These are phyloP conservation scores for Fusarium xyrophilum DNA, from an alignment of 2,329 filamentous ascomycete species.

Conservation along the genomic window DNA sequence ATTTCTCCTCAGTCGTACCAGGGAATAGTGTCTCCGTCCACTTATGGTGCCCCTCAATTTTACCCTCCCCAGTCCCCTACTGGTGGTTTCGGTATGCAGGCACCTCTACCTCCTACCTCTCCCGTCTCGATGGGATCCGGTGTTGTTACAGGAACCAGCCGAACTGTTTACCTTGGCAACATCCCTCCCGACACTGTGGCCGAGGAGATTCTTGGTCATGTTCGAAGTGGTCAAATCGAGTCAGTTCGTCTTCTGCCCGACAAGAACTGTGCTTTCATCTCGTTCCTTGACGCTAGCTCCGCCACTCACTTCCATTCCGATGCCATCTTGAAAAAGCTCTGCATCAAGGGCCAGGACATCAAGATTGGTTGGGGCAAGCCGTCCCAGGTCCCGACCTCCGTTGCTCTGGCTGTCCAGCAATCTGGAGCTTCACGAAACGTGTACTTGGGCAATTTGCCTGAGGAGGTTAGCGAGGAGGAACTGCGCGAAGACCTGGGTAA, in stretches of 20 bases:
- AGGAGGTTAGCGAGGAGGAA: slow-evolving; percentile 90
- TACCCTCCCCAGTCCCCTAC: slow-evolving; percentile 90
- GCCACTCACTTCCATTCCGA: slow-evolving; percentile 99
- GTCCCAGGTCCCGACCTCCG: slow-evolving; percentile 95
- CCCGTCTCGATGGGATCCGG: slow-evolving; percentile 79
- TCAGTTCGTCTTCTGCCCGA: slow-evolving; percentile 96
- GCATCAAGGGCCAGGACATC: slow-evolving; percentile 98
- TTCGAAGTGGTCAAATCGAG: slow-evolving; percentile 97
- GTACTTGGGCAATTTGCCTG: slow-evolving; percentile 90
- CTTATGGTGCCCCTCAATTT: slow-evolving; percentile 81
- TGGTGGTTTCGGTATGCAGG: slow-evolving; percentile 68
- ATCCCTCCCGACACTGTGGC: slow-evolving; percentile 97
- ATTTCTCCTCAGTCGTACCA: slow-evolving; percentile 87
- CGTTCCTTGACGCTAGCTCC: slow-evolving; percentile 95
- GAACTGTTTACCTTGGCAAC: slow-evolving; percentile 96
- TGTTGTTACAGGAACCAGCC: slow-evolving; percentile 86
- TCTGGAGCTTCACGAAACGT: slow-evolving; percentile 97
- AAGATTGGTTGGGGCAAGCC: slow-evolving; percentile 99
- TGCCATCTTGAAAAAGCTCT: slow-evolving; percentile 99
- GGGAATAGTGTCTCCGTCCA: slow-evolving; percentile 83
- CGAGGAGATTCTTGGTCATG: slow-evolving; percentile 95
- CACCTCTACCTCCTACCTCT: slow-evolving; percentile 69
- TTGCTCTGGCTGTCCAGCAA: slow-evolving; percentile 96
- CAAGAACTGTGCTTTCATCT: slow-evolving; percentile 99
- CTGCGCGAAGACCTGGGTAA: slow-evolving; percentile 93